Evolutionary conservation across 164 flowering plant species (phyloP), one percentile per base, ranked within the genome.

Genomic region (Pachysandra terminalis): DNA sequence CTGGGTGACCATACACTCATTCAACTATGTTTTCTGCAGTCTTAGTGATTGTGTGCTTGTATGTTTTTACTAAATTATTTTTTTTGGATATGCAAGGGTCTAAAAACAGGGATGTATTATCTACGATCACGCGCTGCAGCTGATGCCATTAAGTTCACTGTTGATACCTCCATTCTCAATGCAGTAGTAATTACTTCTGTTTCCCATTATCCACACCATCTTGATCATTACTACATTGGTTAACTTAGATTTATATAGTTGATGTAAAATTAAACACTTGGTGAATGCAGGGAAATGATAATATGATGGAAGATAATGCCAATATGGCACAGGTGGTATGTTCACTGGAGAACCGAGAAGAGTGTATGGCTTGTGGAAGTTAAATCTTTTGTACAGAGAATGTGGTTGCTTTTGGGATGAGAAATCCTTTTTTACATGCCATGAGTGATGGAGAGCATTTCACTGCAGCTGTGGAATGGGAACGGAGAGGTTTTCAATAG

Each of bases 121-220:
- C 79, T 96, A 9, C 75, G 99, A 63, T 80, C 99, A 5, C 90
- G 90, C 35, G 92, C 98, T 65, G 99, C 99, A 49, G 98, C 98
- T 37, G 96, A 92, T 86, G 98, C 99, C 25, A 96, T 96, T 71
- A 90, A 93, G 76, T 93, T 96, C 75, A 96, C 99, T 14, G 99
- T 96, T 24, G 98, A 96, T 63, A 83, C 91, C 19, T 75, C 93
- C 15, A 28, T 80, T 67, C 76, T 88, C 16, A 85, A 90, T 67
- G 98, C 88, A 72, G 28, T 4, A n/a, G 19, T 37, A 19, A 4
- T 24, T 59, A 27, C 26, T 19, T 9, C 49, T 58, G 0, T 17
- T 19, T 56, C 25, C 9, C 40, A 9, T 49, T 56, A n/a, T 19
- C 32, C 1, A 19, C 54, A 41, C 12, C 12, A 48, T 35, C 61